phyloP scores from a whole-genome alignment of 768 basidiomycete species.

The Naganishia antarctica region DNA sequence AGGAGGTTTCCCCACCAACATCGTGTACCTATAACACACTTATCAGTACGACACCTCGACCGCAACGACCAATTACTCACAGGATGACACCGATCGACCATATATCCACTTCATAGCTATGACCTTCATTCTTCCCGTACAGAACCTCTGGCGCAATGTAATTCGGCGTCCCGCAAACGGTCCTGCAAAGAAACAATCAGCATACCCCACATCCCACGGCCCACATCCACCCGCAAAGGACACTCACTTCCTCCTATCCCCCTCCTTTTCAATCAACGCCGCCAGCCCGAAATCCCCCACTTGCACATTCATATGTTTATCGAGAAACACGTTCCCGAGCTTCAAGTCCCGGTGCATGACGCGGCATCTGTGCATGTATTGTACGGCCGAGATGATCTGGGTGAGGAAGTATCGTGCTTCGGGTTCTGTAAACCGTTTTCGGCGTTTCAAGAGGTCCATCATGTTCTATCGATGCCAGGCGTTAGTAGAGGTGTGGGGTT shows the following conservation, averaged over 20 bases:
- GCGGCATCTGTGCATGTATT: conserved; percentile 94
- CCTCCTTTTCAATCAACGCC: conserved; percentile 90
- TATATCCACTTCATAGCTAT: conserved; percentile 96
- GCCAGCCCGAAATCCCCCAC: conserved; percentile 97
- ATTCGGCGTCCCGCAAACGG: conserved; percentile 96
- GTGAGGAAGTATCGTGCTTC: conserved; percentile 89
- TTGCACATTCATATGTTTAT: conserved; percentile 73
- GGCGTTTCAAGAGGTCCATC: conserved; percentile 70
- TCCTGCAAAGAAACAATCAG: conserved; percentile 49
- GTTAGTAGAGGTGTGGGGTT: conserved; percentile 52
- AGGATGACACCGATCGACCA: conserved; percentile 97
- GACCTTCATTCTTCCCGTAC: conserved; percentile 59
- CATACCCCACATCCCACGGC: no score
- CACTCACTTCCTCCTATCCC: conserved; percentile 82
- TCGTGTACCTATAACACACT: conserved; percentile 61
- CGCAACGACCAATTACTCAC: conserved; percentile 35
- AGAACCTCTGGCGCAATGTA: conserved; percentile 98
- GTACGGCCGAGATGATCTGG: conserved; percentile 89
- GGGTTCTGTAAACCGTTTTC: conserved; percentile 81
- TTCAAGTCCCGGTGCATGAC: conserved; percentile 98
- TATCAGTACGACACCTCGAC: neutral
- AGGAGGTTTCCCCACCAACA: conserved; percentile 88
- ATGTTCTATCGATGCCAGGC: conserved; percentile 39
- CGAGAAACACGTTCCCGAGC: conserved; percentile 88
- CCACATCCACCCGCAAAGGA: no score